phyloP scores from a whole-genome alignment of 495 filamentous ascomycete species.

The Lasiosphaeris hirsuta region DNA sequence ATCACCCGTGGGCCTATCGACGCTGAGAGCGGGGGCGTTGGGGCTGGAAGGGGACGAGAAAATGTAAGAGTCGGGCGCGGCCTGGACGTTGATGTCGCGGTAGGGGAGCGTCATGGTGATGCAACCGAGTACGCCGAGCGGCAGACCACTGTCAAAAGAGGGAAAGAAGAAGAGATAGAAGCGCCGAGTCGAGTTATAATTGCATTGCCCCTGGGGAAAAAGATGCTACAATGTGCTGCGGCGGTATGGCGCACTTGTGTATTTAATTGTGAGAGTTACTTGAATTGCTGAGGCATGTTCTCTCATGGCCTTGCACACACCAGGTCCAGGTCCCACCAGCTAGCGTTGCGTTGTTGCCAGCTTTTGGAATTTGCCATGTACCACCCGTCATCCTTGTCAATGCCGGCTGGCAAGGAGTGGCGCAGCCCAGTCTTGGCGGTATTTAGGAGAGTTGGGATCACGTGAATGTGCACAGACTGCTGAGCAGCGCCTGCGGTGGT shows the following conservation, averaged over 20 bases:
- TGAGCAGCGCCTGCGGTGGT: constrained; percentile 13
- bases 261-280: no score
- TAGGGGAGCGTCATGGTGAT: constrained; percentile 67
- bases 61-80: constrained; percentile 86
- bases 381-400: constrained; percentile 8
- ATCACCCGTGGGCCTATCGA: constrained; percentile 92
- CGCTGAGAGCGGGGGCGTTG: constrained; percentile 76
- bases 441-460: constrained; percentile 12
- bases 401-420: constrained; percentile 14
- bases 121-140: background rate
- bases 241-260: no score
- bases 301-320: no score
- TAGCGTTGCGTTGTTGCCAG: constrained; percentile 12
- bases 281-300: no score
- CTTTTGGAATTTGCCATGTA: constrained; percentile 16
- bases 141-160: background rate
- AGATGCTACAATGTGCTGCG: no score
- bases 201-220: no score
- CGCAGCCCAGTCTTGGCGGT: background rate
- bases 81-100: constrained; percentile 93
- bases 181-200: no score
- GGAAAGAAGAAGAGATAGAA: constrained; percentile 1
- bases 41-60: constrained; percentile 95
- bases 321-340: no score
- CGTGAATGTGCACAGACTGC: constrained; percentile 24